A percentile compares a stretch with the other conserved stretches of the same genome.
These are phyloP conservation scores for Petunia secreta DNA, from an alignment of 257 asterid species.

Conservation along the genomic window DNA sequence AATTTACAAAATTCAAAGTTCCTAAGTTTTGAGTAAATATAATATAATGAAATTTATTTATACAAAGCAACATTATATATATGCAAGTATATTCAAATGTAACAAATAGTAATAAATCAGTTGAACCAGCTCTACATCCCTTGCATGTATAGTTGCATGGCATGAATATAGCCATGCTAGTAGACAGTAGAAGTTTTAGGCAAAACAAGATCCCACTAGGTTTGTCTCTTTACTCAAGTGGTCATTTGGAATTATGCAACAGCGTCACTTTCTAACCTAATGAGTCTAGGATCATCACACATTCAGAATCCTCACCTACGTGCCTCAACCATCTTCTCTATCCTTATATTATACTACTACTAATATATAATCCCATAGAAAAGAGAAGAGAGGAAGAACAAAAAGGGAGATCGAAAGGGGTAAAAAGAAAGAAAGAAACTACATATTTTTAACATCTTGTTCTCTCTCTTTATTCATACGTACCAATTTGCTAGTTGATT, in stretches of 20 bases:
- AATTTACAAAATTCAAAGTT: too few relatives aligned
- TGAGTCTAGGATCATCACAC: slow-evolving; percentile 47
- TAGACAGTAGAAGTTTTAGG: background rate
- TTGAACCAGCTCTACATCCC: too few relatives aligned
- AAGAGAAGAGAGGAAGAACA: background rate
- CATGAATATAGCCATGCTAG: background rate
- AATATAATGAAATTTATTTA: too few relatives aligned
- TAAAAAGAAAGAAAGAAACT: background rate
- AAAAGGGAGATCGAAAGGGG: background rate
- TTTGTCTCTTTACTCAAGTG: slow-evolving; percentile 24
- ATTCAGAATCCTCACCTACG: slow-evolving; percentile 41
- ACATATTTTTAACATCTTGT: background rate
- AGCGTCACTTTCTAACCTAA: slow-evolving; percentile 31
- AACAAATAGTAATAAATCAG: too few relatives aligned
- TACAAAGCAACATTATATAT: too few relatives aligned
- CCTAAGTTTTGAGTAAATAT: too few relatives aligned
- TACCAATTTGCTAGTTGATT: background rate
- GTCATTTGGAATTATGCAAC: slow-evolving; percentile 40
- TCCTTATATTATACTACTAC: background rate
- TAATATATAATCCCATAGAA: slow-evolving; percentile 29
- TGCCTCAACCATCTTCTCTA: slow-evolving; percentile 31
- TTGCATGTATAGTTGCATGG: too few relatives aligned
- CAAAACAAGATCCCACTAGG: slow-evolving; percentile 22
- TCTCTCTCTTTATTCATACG: background rate
- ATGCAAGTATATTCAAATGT: too few relatives aligned